Evolutionary conservation across 1,139 yeast species (phyloP), one percentile per base, ranked within the genome.

Genomic region (Saccharomycopsis hybrid): DNA sequence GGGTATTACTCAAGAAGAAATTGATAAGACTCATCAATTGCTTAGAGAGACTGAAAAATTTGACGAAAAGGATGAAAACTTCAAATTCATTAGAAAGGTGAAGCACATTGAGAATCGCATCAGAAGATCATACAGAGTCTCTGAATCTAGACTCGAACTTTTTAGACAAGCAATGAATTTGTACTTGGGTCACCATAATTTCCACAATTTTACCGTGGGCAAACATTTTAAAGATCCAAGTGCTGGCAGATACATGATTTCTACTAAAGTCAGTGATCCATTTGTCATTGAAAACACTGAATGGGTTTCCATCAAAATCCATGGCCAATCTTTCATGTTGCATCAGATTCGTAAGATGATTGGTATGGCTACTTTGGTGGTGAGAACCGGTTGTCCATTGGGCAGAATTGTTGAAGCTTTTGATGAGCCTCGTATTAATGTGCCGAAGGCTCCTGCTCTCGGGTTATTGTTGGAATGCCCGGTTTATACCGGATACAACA

Each of bases 291-390:
- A 90, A 60, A 89, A 87, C 48, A 89, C 97, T 4, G 97, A 92
- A 64, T 92, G 99, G 99, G 77, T 88, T 3, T 86, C 96, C 1
- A 83, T 94, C 61, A 92, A 92, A 67, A 87, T 92, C 55, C 98
- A 92, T 64, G 99, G 99, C 2, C 98, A 92, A 68, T 88, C 97
- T 5, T 92, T 92, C 66, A 94, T 94, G 99, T 74, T 92, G 55
- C 98, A 92, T 67, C 99, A 92, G 72, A 92, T 92, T 62, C 80
- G 99, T 65, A 92, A 92, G 65, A 92, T 92, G 99, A 88, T 94
- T 54, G 94, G 97, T 30, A 85, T 92, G 95, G 96, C 95, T 1
- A 79, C 90, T 0, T 72, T 92, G 50, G 80, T 86, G 18, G 80
- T 90, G 32, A 78, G 98, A 61, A 82, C 94, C 25, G 92, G 96